Conservation (phyloP, 2,329 filamentous ascomycete genomes). For the Coniochaeta sp. region DNA sequence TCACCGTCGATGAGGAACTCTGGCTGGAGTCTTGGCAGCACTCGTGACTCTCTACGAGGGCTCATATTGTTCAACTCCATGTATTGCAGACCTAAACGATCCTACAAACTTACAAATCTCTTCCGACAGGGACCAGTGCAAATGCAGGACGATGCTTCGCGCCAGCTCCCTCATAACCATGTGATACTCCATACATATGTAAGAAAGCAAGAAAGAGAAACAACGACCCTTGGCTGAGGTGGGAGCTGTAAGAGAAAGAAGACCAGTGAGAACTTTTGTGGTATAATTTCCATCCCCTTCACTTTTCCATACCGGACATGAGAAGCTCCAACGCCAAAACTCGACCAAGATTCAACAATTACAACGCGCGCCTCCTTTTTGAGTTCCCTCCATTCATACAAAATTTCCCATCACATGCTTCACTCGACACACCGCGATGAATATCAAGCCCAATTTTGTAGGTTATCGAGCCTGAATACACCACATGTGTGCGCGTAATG, state of each 20-base stretch:
- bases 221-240: neutral
- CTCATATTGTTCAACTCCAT: neutral
- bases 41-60: too few relatives aligned
- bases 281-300: constrained; percentile 18
- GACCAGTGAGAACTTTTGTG: constrained; percentile 22
- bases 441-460: neutral
- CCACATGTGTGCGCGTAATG: neutral
- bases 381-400: neutral
- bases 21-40: too few relatives aligned
- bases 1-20: too few relatives aligned
- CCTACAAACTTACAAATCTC: neutral
- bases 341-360: neutral
- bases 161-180: neutral
- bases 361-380: neutral
- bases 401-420: neutral
- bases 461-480: neutral
- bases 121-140: neutral
- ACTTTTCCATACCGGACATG: neutral
- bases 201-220: neutral
- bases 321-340: neutral
- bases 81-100: neutral
- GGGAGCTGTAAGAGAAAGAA: constrained; percentile 10
- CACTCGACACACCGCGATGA: neutral
- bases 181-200: neutral
- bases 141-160: neutral